Conservation (phyloP, 495 filamentous ascomycete genomes). For the Cercophora scortea region DNA sequence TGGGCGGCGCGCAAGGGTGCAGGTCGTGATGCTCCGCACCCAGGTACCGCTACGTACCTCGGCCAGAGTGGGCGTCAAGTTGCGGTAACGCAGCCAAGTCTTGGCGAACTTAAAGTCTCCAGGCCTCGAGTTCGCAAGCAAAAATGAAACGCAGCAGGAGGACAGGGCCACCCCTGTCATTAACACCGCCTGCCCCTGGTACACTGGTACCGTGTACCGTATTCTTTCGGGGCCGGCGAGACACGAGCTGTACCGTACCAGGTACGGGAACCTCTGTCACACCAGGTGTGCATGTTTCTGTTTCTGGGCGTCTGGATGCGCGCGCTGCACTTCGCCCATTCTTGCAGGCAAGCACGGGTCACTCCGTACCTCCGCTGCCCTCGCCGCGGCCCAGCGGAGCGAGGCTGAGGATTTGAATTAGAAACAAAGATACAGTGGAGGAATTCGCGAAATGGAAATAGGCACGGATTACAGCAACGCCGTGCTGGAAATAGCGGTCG, state of each 20-base stretch:
- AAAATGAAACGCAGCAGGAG: conserved; percentile 26
- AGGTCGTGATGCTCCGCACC: background rate
- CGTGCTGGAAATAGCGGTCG: conserved; percentile 12
- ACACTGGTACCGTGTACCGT: conserved; percentile 7
- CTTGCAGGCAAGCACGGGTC: too few relatives aligned
- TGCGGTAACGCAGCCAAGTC: conserved; percentile 32
- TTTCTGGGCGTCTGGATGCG: too few relatives aligned
- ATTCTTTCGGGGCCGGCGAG: background rate
- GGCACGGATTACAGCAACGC: background rate
- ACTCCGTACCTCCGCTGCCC: too few relatives aligned
- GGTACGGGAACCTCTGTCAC: too few relatives aligned
- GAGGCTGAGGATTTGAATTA: too few relatives aligned
- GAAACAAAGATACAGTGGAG: background rate
- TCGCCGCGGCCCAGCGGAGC: too few relatives aligned
- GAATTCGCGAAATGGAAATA: background rate
- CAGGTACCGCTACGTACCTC: conserved; percentile 11
- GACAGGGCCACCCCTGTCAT: conserved; percentile 16
- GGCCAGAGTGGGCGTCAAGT: conserved; percentile 9
- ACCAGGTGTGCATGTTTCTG: too few relatives aligned
- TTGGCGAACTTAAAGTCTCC: conserved; percentile 21
- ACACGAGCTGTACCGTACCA: too few relatives aligned
- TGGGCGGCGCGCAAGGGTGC: conserved; percentile 3
- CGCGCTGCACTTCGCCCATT: too few relatives aligned
- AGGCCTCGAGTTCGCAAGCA: conserved; percentile 19
- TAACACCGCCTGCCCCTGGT: conserved; percentile 20